Percentiles rank a stretch among this genome's conserved stretches.
phyloP scores from a whole-genome alignment of 2,329 filamentous ascomycete species.

The Diaporthe helianthi region DNA sequence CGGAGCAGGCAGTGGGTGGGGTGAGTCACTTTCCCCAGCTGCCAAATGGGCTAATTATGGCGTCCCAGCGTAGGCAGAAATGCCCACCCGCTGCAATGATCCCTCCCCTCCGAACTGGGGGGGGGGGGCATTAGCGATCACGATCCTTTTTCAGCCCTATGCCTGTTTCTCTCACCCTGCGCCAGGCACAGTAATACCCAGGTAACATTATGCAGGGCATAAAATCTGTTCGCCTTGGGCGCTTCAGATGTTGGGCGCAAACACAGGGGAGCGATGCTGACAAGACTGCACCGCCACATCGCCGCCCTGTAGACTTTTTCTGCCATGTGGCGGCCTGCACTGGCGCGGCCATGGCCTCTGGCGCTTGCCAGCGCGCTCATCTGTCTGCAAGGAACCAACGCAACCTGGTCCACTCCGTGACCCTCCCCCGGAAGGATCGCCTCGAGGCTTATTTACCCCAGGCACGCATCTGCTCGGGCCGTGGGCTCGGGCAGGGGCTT shows the following conservation, averaged over 20 bases:
- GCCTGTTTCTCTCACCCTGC: neutral
- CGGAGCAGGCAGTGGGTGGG: slow-evolving; percentile 5
- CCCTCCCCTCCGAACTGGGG: neutral
- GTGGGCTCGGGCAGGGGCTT: neutral
- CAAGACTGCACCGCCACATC: slow-evolving; percentile 9
- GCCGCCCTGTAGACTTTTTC: neutral
- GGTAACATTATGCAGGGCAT: neutral
- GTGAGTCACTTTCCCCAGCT: neutral
- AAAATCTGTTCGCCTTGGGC: neutral
- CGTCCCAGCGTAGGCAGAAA: neutral
- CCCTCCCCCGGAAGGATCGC: neutral
- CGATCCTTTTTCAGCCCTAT: slow-evolving; percentile 9
- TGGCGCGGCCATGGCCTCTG: neutral
- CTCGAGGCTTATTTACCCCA: neutral
- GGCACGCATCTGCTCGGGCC: slow-evolving; percentile 17
- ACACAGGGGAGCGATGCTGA: neutral
- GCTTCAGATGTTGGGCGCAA: neutral
- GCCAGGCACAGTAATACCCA: neutral
- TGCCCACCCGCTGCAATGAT: neutral
- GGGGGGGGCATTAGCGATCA: neutral
- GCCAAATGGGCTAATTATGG: slow-evolving; percentile 4
- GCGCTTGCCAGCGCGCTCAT: slow-evolving; percentile 7
- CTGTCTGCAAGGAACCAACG: neutral
- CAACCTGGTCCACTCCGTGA: slow-evolving; percentile 20
- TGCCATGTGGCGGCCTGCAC: slow-evolving; percentile 15